Percentiles rank a stretch among this genome's conserved stretches.
These are phyloP conservation scores for Erucastrum elatum DNA, from an alignment of 345 rosid genomes.

Conservation along the genomic window DNA sequence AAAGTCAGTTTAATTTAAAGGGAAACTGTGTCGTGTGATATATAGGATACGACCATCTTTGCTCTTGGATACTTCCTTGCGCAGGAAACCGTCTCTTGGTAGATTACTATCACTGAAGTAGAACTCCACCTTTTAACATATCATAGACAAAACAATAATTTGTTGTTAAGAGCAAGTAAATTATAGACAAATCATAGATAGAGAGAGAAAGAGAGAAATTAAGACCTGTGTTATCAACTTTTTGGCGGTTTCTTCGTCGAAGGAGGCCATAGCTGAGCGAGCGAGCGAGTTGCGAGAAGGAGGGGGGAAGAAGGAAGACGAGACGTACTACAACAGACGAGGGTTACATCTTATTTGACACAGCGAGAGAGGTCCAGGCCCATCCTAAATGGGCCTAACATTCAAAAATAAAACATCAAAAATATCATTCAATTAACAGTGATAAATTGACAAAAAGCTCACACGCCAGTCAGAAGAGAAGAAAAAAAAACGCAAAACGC, in stretches of 20 bases:
- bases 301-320: not conserved
- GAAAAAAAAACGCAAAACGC: conserved; percentile 12
- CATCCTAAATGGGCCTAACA: not conserved
- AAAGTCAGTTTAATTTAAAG: not conserved
- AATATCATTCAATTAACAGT: not conserved
- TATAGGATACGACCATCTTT: conserved; percentile 44
- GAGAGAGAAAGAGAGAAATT: not conserved
- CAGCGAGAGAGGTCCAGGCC: not conserved
- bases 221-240: not conserved
- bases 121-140: not conserved
- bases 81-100: not conserved
- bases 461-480: not conserved
- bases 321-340: not conserved
- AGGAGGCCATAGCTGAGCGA: not conserved
- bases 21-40: not conserved
- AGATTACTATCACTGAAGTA: not conserved
- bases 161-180: not conserved
- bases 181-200: not conserved
- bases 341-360: not conserved
- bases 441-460: not conserved
- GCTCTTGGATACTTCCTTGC: not conserved
- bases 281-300: not conserved
- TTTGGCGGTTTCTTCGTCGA: not conserved
- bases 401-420: not conserved
- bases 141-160: too few relatives aligned